Percentiles rank a stretch among this genome's conserved stretches.
Conservation (phyloP, 2,329 filamentous ascomycete genomes). For the Ceratocystis variospora region DNA sequence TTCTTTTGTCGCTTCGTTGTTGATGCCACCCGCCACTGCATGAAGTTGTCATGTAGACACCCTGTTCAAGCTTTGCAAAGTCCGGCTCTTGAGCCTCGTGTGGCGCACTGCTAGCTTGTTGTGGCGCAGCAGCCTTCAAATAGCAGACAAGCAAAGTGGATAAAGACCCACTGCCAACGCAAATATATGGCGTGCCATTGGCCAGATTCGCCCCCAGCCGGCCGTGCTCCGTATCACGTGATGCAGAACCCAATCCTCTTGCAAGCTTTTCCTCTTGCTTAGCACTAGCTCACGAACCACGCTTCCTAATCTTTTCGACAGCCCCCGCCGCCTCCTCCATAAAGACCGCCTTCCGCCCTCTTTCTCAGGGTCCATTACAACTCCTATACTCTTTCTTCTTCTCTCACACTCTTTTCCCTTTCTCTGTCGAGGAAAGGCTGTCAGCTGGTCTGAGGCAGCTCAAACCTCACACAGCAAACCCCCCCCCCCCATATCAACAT, state of each 20-base stretch:
- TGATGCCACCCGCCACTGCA: no score
- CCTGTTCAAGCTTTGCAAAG: background rate
- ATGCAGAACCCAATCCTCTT: background rate
- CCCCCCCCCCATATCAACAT: background rate
- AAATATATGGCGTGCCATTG: constrained; percentile 9
- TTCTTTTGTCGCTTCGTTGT: no score
- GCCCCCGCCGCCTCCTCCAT: constrained; percentile 2
- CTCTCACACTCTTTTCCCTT: background rate
- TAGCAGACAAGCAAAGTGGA: background rate
- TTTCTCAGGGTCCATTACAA: background rate
- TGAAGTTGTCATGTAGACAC: background rate
- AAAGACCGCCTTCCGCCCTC: constrained; percentile 5
- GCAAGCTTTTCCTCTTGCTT: constrained; percentile 12
- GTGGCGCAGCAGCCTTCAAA: background rate
- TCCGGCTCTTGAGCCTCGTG: background rate
- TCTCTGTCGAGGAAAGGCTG: constrained; percentile 15
- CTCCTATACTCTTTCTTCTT: background rate
- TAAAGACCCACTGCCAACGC: background rate
- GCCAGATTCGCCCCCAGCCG: constrained; percentile 1
- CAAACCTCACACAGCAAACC: background rate
- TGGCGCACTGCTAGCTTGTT: background rate
- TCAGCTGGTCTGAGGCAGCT: constrained; percentile 17
- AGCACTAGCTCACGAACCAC: constrained; percentile 8
- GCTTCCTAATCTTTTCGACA: constrained; percentile 8
- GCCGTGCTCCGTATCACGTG: constrained; percentile 12